Percentiles rank a stretch among this genome's conserved stretches.
phyloP scores from a whole-genome alignment of 1,284 basidiomycete species.

The Tylopilus orsonianus region DNA sequence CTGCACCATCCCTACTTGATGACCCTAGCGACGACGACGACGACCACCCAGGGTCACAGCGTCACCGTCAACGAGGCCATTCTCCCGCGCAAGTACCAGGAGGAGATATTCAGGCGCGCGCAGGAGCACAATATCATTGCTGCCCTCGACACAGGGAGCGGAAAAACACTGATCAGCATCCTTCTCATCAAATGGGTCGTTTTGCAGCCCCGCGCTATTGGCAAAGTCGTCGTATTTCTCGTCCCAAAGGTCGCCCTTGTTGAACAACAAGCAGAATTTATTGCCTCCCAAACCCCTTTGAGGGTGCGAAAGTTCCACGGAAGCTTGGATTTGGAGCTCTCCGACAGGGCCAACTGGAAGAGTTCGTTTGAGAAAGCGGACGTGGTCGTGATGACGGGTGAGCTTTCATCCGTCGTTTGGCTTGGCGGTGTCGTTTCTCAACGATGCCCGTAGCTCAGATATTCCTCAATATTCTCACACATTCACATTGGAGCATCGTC shows the following conservation, averaged over 20 bases:
- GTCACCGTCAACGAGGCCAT: constrained; percentile 34
- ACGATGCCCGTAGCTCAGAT: constrained; percentile 62
- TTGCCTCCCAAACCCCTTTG: constrained; percentile 62
- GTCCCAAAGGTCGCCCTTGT: constrained; percentile 82
- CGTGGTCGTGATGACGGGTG: constrained; percentile 82
- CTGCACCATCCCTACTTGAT: constrained; percentile 22
- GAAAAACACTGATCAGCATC: constrained; percentile 82
- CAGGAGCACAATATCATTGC: constrained; percentile 73
- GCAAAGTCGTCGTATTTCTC: constrained; percentile 67
- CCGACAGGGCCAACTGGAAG: constrained; percentile 66
- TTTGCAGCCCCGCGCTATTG: constrained; percentile 44
- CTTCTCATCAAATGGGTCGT: constrained; percentile 76
- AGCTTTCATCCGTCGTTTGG: constrained; percentile 7
- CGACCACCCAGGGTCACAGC: constrained; percentile 27
- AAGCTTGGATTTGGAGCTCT: constrained; percentile 64
- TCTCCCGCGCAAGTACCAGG: constrained; percentile 60
- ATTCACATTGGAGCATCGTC: constrained; percentile 74
- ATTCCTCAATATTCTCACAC: constrained; percentile 73
- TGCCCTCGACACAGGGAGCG: constrained; percentile 73
- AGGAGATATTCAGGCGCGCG: constrained; percentile 76
- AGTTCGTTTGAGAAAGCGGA: constrained; percentile 61
- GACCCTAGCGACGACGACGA: constrained; percentile 26
- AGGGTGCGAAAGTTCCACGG: constrained; percentile 69
- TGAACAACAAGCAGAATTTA: constrained; percentile 73
- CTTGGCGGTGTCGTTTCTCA: not conserved